phyloP scores from a whole-genome alignment of 441 rosid species.

The Melastoma candidum region DNA sequence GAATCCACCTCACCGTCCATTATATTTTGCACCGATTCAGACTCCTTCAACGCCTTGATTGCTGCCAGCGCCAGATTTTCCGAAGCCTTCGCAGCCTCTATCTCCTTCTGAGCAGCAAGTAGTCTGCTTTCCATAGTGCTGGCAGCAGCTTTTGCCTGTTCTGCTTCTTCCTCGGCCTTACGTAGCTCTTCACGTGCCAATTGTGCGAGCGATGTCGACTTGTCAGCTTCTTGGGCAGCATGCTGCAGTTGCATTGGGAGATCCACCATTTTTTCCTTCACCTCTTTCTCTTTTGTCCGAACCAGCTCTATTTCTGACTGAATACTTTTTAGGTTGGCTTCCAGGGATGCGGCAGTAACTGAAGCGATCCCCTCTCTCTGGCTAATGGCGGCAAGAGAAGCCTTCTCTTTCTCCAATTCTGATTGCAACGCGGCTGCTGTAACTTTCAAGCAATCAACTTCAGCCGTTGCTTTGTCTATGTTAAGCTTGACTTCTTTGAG shows the following conservation, averaged over 20 bases:
- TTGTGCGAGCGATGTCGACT: constrained; percentile 57
- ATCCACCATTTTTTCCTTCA: constrained; percentile 52
- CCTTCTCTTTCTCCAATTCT: constrained; percentile 66
- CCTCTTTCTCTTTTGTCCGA: constrained; percentile 72
- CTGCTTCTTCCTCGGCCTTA: constrained; percentile 69
- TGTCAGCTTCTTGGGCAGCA: constrained; percentile 77
- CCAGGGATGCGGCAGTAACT: constrained; percentile 67
- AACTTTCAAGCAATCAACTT: constrained; percentile 61
- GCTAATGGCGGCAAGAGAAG: constrained; percentile 42
- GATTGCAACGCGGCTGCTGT: constrained; percentile 54
- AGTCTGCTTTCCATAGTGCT: constrained; percentile 70
- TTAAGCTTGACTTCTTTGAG: constrained; percentile 67
- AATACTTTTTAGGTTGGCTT: constrained; percentile 63
- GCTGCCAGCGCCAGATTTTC: constrained; percentile 77
- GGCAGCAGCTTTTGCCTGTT: constrained; percentile 78
- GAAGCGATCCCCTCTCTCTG: constrained; percentile 94
- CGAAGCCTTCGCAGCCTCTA: constrained; percentile 80
- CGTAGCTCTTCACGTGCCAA: constrained; percentile 69
- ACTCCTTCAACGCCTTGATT: constrained; percentile 72
- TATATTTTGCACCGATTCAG: constrained; percentile 46
- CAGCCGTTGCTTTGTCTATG: constrained; percentile 64
- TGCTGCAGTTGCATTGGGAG: constrained; percentile 71
- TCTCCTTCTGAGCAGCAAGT: constrained; percentile 77
- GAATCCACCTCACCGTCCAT: constrained; percentile 22
- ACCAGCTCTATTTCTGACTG: constrained; percentile 46